Evolutionary conservation across 371 early-diverging fungal genomes (phyloP), one percentile per base, ranked within the genome.

Genomic region (Mortierella sp.): DNA sequence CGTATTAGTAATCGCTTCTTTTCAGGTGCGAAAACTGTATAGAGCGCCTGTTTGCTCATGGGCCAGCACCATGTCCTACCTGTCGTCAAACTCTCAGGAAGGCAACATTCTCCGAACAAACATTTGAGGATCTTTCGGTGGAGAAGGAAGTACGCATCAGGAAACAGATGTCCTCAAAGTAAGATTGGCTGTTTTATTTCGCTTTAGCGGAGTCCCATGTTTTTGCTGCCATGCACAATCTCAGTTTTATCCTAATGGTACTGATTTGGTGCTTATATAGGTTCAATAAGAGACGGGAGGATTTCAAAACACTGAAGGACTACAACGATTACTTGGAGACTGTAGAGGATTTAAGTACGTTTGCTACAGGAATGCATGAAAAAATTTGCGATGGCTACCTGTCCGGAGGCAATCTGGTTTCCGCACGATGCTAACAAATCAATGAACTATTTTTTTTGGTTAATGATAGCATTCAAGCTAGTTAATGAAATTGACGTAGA

Each of bases 91-190:
- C 93, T 3, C 85, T 98, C 60, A 84, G 95, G 63, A 96, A 95
- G 73, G 90, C 90, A 66, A 90, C 95, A 59, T 98, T 97, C 84
- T 91, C 93, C 65, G 89, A 88, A 37, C 97, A 94, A 63, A 95
- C 94, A 15, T 98, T 98, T 83, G 98, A 97, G 76, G 97, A 98
- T 82, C 87, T 98, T 26, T 86, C 87, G 2, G 97, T 98, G 7
- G 99, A 98, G 76, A 97, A 95, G 85, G 99, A 98, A 84, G 93
- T 97, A n/a, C 90, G 93, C 47, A 91, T 95, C 61, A 87, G 99
- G 64, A 93, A 91, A 78, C 90, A 91, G 57, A 86, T 95, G 57
- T 90, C 92, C 12, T 87, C 90, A 84, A 91, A 89, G 94, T 95
- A 90, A 79, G 88, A 13, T 9, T 17, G 2, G 19, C 5, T 17